Evolutionary conservation across 768 basidiomycete genomes (phyloP).

Genomic region (Hemileccinum rubropunctum): DNA sequence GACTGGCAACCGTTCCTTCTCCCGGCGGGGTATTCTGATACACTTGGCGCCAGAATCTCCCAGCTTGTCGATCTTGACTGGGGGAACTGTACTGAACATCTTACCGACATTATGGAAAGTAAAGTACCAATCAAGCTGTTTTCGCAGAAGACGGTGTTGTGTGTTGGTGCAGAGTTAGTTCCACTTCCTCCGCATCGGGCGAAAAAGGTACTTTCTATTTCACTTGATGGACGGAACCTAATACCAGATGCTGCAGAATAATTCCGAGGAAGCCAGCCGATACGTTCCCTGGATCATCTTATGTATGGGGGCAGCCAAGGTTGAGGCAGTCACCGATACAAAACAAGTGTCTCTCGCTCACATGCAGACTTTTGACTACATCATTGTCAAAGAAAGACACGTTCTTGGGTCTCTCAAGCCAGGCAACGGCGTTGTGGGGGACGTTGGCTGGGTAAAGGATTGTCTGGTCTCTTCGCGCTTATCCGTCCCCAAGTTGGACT

Average conservation of each 20-base stretch:
- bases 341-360: constrained; percentile 28
- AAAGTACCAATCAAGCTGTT: constrained; percentile 58
- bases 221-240: neutral
- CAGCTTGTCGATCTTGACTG: constrained; percentile 50
- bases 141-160: constrained; percentile 51
- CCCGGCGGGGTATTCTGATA: constrained; percentile 45
- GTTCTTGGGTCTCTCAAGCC: constrained; percentile 27
- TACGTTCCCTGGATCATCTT: constrained; percentile 64
- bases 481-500: constrained; percentile 30
- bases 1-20: constrained; percentile 67
- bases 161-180: constrained; percentile 56
- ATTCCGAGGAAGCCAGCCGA: constrained; percentile 37
- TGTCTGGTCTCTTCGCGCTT: constrained; percentile 65
- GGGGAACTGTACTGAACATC: constrained; percentile 47
- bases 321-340: constrained; percentile 61
- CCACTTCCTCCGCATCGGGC: constrained; percentile 34
- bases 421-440: constrained; percentile 39
- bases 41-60: constrained; percentile 40
- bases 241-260: constrained; percentile 17
- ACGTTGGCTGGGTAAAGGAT: constrained; percentile 75
- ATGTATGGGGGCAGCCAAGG: constrained; percentile 70
- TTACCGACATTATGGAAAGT: constrained; percentile 59
- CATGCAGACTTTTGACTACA: constrained; percentile 49
- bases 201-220: constrained; percentile 18
- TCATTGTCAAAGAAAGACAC: constrained; percentile 53